phyloP scores from a whole-genome alignment of 2,329 filamentous ascomycete genomes.

The Hyphodiscus sp. region DNA sequence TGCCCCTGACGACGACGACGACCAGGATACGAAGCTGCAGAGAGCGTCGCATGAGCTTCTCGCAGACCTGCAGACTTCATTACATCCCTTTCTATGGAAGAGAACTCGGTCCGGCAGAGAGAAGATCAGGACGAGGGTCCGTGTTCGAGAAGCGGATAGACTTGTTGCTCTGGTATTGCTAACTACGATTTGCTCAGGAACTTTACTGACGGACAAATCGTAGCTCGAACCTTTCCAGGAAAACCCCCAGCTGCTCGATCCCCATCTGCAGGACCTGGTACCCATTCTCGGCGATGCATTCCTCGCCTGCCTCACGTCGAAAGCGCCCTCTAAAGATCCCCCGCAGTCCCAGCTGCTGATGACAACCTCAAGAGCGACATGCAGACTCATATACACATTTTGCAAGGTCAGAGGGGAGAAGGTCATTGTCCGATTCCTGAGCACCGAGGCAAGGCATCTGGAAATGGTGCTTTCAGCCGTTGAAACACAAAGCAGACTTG shows the following conservation, averaged over 20 bases:
- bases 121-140: conserved; percentile 43
- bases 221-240: conserved; percentile 86
- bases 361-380: conserved; percentile 53
- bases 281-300: conserved; percentile 71
- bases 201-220: conserved; percentile 3
- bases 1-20: conserved; percentile 51
- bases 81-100: conserved; percentile 47
- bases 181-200: not conserved
- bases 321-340: conserved; percentile 33
- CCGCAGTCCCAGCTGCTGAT: conserved; percentile 26
- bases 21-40: conserved; percentile 56
- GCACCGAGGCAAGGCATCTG: conserved; percentile 80
- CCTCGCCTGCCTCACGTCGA: conserved; percentile 54
- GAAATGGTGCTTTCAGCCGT: conserved; percentile 73
- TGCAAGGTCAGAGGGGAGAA: conserved; percentile 95
- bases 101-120: conserved; percentile 38
- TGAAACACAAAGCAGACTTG: conserved; percentile 41
- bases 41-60: conserved; percentile 54
- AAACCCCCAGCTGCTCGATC: conserved; percentile 86
- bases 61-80: conserved; percentile 47
- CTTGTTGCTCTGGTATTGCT: conserved; percentile 39
- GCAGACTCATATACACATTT: conserved; percentile 76
- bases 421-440: conserved; percentile 83
- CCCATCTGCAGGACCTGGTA: conserved; percentile 69
- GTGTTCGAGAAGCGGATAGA: conserved; percentile 42